Evolutionary conservation across 306 rosid species (phyloP), one percentile per base, ranked within the genome.

Genomic region (Abrus precatorius): DNA sequence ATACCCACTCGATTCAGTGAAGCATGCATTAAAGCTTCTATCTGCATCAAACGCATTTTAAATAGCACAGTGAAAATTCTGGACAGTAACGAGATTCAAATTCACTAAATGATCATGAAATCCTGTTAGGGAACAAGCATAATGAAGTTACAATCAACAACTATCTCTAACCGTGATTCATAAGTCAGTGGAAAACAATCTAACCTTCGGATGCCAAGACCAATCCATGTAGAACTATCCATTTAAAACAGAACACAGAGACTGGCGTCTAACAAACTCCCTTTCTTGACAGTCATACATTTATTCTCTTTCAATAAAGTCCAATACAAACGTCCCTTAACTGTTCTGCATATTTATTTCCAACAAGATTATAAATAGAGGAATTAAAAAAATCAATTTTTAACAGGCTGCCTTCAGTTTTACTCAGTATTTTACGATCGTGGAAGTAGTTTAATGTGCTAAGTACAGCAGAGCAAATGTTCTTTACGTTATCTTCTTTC

Each of bases 61-160:
- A 68, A 84, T 29, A 48, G 64, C 28, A 69, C 9, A 36, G 48
- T 56, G n/a, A 69, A 63, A 81, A 76, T 44, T 74, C 50, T 63
- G 27, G 76, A 49, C 27, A 34, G 32, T 48, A 55, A 29, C 69
- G 32, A 20, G 28, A 72, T 60, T 69, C 71, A 54, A 60, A 32
- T 78, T 78, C 78, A 20, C 52, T 43, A 74, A 69, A 38, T 38
- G 48, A 73, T 45, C 49, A 34, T 44, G 34, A 68, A 61, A 74
- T 57, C 43, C 34, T 54, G 59, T 20, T 53, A 44, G 49, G 28
- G 47, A 7, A 70, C 45, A 54, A 9, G 61, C 38, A 63, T 11
- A 38, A 34, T 7, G 61, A 52, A 48, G 45, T 72, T 40, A 14
- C 62, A 50, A 73, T 48, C 60, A 68, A 53, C 14, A 84, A 43